phyloP scores from a whole-genome alignment of 2,329 filamentous ascomycete genomes.

The Fusarium pseudocircinatum region DNA sequence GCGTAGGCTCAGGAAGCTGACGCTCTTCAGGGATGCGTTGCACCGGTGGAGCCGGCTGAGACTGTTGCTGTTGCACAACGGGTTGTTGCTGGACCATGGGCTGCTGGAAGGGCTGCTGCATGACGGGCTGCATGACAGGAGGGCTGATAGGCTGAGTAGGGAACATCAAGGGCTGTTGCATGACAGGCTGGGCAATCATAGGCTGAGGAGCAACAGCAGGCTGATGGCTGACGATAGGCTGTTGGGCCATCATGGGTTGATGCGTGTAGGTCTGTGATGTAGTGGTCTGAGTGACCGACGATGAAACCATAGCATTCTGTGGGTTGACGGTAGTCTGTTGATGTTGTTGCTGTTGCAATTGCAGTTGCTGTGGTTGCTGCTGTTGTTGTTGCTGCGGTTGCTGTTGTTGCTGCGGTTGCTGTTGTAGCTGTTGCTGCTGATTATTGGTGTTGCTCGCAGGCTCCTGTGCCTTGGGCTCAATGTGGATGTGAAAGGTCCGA shows the following conservation, averaged over 20 bases:
- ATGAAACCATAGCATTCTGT: slow-evolving; percentile 22
- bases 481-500: slow-evolving; percentile 44
- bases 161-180: slow-evolving; percentile 23
- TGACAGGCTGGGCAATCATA: slow-evolving; percentile 29
- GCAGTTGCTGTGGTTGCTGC: slow-evolving; percentile 10
- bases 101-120: slow-evolving; percentile 26
- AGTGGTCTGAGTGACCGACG: slow-evolving; percentile 11
- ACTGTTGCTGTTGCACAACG: slow-evolving; percentile 10
- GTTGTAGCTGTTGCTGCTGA: slow-evolving; percentile 16
- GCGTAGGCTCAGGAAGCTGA: slow-evolving; percentile 26
- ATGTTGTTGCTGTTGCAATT: slow-evolving; percentile 1
- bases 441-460: slow-evolving; percentile 5
- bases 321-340: slow-evolving; percentile 18
- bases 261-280: slow-evolving; percentile 25
- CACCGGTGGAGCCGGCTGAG: slow-evolving; percentile 11
- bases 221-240: slow-evolving; percentile 20
- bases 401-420: slow-evolving; percentile 4
- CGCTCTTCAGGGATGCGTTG: slow-evolving; percentile 27
- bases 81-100: slow-evolving; percentile 23
- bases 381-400: slow-evolving; percentile 19
- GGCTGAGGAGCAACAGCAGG: slow-evolving; percentile 31
- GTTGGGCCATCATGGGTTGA: slow-evolving; percentile 26
- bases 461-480: slow-evolving; percentile 35
- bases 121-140: slow-evolving; percentile 16
- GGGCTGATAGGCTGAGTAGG: slow-evolving; percentile 26